Percentiles rank a stretch among this genome's conserved stretches.
Evolutionary conservation across 192 early-diverging fungal genomes (phyloP).

Genomic region (Jimgerdemannia flammicorona): DNA sequence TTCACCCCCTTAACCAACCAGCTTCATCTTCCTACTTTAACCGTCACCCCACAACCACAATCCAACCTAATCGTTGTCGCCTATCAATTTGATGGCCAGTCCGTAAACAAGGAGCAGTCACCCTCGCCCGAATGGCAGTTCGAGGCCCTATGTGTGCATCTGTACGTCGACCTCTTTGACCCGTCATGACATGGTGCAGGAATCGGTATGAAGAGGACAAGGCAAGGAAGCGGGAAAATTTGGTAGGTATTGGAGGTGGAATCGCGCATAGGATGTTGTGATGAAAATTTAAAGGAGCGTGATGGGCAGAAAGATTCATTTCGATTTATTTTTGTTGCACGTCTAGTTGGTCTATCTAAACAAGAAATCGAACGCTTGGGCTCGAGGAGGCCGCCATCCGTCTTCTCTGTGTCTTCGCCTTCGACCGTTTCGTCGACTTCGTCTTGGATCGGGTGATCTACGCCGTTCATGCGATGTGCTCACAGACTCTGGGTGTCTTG

Average conservation of each 20-base stretch:
- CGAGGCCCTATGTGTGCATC: conserved; percentile 50
- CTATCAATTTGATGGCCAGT: conserved; percentile 13
- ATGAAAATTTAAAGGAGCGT: too few relatives aligned
- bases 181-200: conserved; percentile 95
- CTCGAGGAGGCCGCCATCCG: too few relatives aligned
- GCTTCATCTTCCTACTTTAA: conserved; percentile 28
- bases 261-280: too few relatives aligned
- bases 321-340: too few relatives aligned
- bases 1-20: not conserved
- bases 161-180: conserved; percentile 58
- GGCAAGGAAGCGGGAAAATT: conserved; percentile 78
- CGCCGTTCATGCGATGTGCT: conserved; percentile 93
- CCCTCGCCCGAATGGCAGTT: conserved; percentile 49
- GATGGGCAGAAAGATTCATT: too few relatives aligned
- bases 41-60: conserved; percentile 55
- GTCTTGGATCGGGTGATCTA: conserved; percentile 91
- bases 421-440: too few relatives aligned
- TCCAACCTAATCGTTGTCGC: conserved; percentile 63
- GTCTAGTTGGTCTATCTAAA: too few relatives aligned
- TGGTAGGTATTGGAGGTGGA: conserved; percentile 28
- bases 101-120: conserved; percentile 15
- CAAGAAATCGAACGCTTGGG: too few relatives aligned
- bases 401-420: too few relatives aligned
- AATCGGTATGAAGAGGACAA: conserved; percentile 87
- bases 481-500: conserved; percentile 74